A percentile compares a stretch with the other conserved stretches of the same genome.
Evolutionary conservation across 2,329 filamentous ascomycete genomes (phyloP).

Genomic region (Aspergillus pseudoterreus): DNA sequence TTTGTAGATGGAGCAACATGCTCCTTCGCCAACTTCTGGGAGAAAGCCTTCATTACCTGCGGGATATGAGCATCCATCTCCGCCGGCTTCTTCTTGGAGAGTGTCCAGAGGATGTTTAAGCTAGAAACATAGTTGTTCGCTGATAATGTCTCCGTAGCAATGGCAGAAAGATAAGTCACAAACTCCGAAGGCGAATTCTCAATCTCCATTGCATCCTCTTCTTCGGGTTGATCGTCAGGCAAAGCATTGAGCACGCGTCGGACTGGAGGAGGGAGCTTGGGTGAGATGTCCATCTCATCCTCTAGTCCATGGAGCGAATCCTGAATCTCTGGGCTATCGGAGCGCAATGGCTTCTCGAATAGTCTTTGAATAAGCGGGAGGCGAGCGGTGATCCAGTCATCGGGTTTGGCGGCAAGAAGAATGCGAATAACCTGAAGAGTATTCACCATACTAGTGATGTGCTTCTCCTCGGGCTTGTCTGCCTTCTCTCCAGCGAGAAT

Average conservation of each 20-base stretch:
- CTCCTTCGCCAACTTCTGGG: conserved; percentile 86
- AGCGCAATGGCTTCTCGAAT: conserved; percentile 82
- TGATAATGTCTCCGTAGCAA: conserved; percentile 82
- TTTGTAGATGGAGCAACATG: conserved; percentile 72
- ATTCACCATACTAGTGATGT: conserved; percentile 85
- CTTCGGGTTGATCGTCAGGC: conserved; percentile 74
- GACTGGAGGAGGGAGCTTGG: conserved; percentile 70
- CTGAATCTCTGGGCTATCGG: conserved; percentile 86
- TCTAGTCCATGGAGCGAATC: conserved; percentile 80
- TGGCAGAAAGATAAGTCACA: conserved; percentile 75
- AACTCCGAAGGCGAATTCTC: conserved; percentile 79
- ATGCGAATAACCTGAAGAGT: conserved; percentile 88
- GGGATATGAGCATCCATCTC: conserved; percentile 87
- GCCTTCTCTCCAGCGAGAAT: conserved; percentile 81
- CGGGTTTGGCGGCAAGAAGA: conserved; percentile 78
- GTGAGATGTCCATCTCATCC: conserved; percentile 64
- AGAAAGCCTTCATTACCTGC: conserved; percentile 87
- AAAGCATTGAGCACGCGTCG: conserved; percentile 83
- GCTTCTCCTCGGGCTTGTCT: conserved; percentile 77
- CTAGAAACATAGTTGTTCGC: conserved; percentile 78
- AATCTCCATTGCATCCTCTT: conserved; percentile 76
- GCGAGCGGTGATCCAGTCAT: conserved; percentile 85
- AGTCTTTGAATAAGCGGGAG: conserved; percentile 78
- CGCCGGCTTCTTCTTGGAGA: conserved; percentile 78
- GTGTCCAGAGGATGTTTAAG: conserved; percentile 89